phyloP scores from a whole-genome alignment of 768 basidiomycete species.

The Auricularia cornea region DNA sequence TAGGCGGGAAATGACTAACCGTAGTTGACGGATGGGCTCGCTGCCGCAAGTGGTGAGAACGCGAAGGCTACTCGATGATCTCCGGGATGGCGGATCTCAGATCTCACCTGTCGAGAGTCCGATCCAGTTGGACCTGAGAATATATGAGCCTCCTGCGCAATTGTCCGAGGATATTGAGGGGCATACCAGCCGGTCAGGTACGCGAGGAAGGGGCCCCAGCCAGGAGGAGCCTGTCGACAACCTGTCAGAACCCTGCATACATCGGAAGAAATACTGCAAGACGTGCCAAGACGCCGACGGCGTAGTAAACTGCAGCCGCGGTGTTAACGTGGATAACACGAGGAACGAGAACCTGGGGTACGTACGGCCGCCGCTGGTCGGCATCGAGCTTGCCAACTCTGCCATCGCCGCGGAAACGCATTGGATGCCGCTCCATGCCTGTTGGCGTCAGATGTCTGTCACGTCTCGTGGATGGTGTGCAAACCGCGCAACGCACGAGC shows the following conservation, averaged over 20 bases:
- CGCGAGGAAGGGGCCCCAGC: conserved; percentile 6
- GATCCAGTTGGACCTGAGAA: not conserved
- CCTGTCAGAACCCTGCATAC: not conserved
- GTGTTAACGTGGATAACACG: not conserved
- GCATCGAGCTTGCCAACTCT: conserved; percentile 8
- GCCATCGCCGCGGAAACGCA: conserved; percentile 6
- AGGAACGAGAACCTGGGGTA: not conserved
- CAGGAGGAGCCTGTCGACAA: conserved; percentile 1
- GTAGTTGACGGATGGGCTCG: conserved; percentile 7
- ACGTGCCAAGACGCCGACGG: not conserved
- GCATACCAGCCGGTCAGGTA: conserved; percentile 8
- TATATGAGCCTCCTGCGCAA: too few species aligned
- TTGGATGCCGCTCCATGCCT: conserved; percentile 8
- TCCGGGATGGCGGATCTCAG: not conserved
- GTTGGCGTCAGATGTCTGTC: not conserved
- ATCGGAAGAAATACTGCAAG: not conserved
- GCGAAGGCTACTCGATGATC: not conserved
- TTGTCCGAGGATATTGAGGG: not conserved
- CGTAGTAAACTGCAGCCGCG: not conserved
- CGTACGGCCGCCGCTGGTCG: conserved; percentile 5
- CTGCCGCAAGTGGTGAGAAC: not conserved
- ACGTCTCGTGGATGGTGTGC: too few species aligned
- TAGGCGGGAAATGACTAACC: not conserved
- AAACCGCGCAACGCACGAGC: not conserved
- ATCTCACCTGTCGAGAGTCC: not conserved